Percentiles rank a stretch among this genome's conserved stretches.
Evolutionary conservation across 768 basidiomycete genomes (phyloP).

Genomic region (Candolleomyces eurysporus): DNA sequence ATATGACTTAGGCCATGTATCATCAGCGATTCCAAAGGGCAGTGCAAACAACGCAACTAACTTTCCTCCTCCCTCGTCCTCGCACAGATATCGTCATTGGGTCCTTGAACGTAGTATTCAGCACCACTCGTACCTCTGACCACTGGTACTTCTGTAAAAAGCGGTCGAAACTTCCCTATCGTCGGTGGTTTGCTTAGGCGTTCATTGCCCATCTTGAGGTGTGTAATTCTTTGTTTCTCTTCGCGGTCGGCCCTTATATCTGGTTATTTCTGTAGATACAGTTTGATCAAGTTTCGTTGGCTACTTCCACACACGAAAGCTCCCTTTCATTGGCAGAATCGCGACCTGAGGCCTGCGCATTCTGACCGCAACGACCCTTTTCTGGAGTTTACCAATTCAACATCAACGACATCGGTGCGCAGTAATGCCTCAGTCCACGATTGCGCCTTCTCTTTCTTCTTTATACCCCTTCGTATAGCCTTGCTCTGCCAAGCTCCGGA

Average conservation of each 20-base stretch:
- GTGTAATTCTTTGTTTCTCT: no score
- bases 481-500: background rate
- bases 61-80: constrained; percentile 80
- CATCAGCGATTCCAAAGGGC: no score
- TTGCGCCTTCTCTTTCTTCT: background rate
- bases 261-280: no score
- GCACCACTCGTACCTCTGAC: no score
- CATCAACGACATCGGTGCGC: constrained; percentile 94
- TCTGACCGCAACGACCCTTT: constrained; percentile 75
- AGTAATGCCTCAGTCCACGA: background rate
- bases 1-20: no score
- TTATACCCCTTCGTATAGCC: background rate
- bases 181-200: no score
- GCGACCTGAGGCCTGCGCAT: constrained; percentile 74
- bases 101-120: constrained; percentile 73
- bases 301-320: constrained; percentile 93
- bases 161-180: no score
- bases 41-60: constrained; percentile 88
- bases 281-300: constrained; percentile 58
- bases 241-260: no score
- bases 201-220: no score
- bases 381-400: constrained; percentile 96
- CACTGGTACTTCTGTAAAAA: no score
- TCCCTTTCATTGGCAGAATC: constrained; percentile 70
- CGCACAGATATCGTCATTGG: constrained; percentile 89